phyloP scores from a whole-genome alignment of 23 red algal species.

The Gracilaria domingensis region DNA sequence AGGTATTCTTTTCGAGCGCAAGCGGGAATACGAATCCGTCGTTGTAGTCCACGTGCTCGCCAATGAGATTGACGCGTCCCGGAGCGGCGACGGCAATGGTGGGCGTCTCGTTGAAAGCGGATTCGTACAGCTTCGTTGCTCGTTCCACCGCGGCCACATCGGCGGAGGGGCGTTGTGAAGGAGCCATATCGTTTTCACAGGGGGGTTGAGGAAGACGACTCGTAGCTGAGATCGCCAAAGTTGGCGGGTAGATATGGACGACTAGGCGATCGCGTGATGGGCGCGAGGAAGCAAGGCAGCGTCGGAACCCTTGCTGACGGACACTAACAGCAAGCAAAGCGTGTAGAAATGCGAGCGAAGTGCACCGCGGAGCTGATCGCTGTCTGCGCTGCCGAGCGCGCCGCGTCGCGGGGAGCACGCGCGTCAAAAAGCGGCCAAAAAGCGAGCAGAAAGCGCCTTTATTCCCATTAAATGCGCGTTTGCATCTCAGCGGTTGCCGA shows the following conservation, averaged over 20 bases:
- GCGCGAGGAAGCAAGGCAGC: neutral
- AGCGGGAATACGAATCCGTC: constrained; percentile 99
- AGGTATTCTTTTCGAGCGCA: constrained; percentile 86
- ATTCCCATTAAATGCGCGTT: neutral
- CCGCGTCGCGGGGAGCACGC: neutral
- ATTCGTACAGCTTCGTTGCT: constrained; percentile 48
- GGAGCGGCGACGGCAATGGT: constrained; percentile 77
- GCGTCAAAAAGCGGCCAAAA: neutral
- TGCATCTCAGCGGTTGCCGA: constrained; percentile 4
- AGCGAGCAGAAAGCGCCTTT: no score
- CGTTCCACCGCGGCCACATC: constrained; percentile 60
- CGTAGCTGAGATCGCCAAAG: neutral
- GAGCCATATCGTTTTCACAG: neutral
- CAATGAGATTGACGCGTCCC: constrained; percentile 97
- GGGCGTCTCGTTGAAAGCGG: constrained; percentile 61
- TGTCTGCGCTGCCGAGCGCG: neutral
- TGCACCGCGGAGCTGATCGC: neutral
- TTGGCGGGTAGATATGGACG: neutral
- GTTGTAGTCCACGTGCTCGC: constrained; percentile 98
- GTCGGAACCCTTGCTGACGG: neutral
- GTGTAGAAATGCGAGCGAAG: neutral
- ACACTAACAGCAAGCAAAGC: neutral
- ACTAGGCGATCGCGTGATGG: neutral
- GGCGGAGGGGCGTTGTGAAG: neutral
- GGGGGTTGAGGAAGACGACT: neutral